Evolutionary conservation across 2,329 filamentous ascomycete species (phyloP).

Genomic region (Trichoderma sp.): DNA sequence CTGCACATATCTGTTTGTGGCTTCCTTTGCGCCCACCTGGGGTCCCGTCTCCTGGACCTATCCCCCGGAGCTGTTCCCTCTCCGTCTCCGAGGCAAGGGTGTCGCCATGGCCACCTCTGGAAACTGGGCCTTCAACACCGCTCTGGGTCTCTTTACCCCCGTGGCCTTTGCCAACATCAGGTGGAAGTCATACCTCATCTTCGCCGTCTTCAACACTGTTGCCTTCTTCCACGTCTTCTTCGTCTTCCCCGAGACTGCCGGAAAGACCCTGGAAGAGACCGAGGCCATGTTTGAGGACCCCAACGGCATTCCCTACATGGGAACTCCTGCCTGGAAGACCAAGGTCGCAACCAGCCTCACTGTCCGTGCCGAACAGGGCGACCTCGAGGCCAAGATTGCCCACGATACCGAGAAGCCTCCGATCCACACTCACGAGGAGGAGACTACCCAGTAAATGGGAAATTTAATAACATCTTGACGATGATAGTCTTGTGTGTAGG

Average conservation of each 20-base stretch:
- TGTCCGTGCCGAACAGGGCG: constrained; percentile 30
- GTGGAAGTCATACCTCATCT: constrained; percentile 44
- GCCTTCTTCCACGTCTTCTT: constrained; percentile 56
- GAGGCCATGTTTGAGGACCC: constrained; percentile 49
- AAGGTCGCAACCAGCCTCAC: constrained; percentile 27
- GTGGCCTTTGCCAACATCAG: constrained; percentile 32
- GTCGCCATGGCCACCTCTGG: constrained; percentile 53
- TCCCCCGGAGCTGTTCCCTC: constrained; percentile 56
- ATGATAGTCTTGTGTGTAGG: background rate
- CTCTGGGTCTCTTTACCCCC: constrained; percentile 33
- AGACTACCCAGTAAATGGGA: constrained; percentile 8
- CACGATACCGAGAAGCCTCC: constrained; percentile 27
- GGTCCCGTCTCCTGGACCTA: constrained; percentile 58
- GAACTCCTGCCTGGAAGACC: constrained; percentile 38
- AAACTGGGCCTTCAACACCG: constrained; percentile 44
- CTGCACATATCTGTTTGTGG: constrained; percentile 66
- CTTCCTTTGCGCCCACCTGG: constrained; percentile 48
- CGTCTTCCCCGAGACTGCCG: constrained; percentile 57
- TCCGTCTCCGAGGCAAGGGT: constrained; percentile 53
- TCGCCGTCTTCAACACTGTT: constrained; percentile 52
- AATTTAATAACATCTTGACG: background rate
- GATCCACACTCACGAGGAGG: constrained; percentile 24
- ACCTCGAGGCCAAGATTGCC: constrained; percentile 31
- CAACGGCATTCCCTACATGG: constrained; percentile 35
- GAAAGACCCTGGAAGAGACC: constrained; percentile 57